Percentiles rank a stretch among this genome's conserved stretches.
Conservation (phyloP, 2,329 filamentous ascomycete genomes). For the Aspergillus udagawae region DNA sequence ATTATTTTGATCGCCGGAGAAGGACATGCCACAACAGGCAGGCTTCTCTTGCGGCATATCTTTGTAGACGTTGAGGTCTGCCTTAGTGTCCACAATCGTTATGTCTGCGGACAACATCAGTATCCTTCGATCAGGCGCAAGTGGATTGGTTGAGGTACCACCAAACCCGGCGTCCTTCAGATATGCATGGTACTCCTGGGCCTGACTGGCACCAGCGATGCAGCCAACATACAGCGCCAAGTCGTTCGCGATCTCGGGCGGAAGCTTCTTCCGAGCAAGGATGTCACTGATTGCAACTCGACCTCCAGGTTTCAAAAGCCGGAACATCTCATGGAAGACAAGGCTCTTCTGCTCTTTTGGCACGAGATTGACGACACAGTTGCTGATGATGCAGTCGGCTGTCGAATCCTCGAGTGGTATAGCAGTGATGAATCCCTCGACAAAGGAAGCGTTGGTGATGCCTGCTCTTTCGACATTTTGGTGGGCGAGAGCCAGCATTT, state of each 20-base stretch:
- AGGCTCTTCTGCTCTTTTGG: slow-evolving; percentile 49
- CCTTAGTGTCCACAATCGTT: slow-evolving; percentile 44
- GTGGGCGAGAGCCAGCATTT: slow-evolving; percentile 53
- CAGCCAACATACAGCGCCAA: slow-evolving; percentile 58
- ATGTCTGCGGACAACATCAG: slow-evolving; percentile 30
- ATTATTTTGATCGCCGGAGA: slow-evolving; percentile 10
- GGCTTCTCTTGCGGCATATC: slow-evolving; percentile 12
- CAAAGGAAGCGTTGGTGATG: slow-evolving; percentile 48
- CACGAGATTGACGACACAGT: slow-evolving; percentile 61
- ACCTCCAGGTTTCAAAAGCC: slow-evolving; percentile 55
- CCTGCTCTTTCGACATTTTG: slow-evolving; percentile 40
- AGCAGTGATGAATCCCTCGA: slow-evolving; percentile 50
- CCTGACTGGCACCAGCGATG: slow-evolving; percentile 54
- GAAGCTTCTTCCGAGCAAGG: slow-evolving; percentile 48
- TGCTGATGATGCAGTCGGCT: slow-evolving; percentile 58
- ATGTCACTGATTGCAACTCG: slow-evolving; percentile 60
- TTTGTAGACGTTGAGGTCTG: slow-evolving; percentile 48
- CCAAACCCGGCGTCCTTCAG: slow-evolving; percentile 50
- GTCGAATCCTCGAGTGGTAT: slow-evolving; percentile 43
- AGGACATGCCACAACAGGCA: slow-evolving; percentile 11
- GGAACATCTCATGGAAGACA: slow-evolving; percentile 56
- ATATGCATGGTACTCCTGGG: slow-evolving; percentile 51
- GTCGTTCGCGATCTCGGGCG: slow-evolving; percentile 46
- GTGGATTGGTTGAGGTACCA: slow-evolving; percentile 30
- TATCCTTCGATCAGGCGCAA: background rate